A percentile compares a stretch with the other conserved stretches of the same genome.
These are phyloP conservation scores for Grosmannia serpens DNA, from an alignment of 2,329 filamentous ascomycete species.

Conservation along the genomic window DNA sequence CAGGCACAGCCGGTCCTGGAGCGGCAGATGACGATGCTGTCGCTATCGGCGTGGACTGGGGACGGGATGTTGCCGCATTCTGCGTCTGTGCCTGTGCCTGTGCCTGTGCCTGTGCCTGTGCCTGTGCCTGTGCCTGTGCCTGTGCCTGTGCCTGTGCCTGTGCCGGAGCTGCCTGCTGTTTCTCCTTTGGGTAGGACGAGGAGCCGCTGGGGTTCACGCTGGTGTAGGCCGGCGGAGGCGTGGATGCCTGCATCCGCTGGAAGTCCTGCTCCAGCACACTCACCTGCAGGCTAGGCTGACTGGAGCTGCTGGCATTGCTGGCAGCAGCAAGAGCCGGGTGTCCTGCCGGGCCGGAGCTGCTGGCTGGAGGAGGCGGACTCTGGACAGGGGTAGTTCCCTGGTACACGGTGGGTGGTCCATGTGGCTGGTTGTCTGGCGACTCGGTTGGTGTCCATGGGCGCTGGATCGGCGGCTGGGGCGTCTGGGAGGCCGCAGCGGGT, in stretches of 20 bases:
- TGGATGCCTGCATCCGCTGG: constrained; percentile 67
- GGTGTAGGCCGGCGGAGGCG: constrained; percentile 91
- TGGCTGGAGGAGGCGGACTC: constrained; percentile 48
- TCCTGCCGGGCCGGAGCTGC: constrained; percentile 4
- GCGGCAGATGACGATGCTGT: neutral
- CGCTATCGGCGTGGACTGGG: neutral
- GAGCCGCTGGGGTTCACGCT: constrained; percentile 50
- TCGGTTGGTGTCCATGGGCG: constrained; percentile 96
- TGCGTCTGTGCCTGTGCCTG: constrained; percentile 20
- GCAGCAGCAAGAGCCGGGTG: constrained; percentile 15
- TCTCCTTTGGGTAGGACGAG: constrained; percentile 71
- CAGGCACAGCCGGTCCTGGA: neutral
- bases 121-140: constrained; percentile 19
- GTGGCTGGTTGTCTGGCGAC: constrained; percentile 69
- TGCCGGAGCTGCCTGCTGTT: constrained; percentile 35
- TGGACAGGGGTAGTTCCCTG: constrained; percentile 68
- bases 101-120: constrained; percentile 14
- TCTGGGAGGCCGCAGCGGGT: neutral
- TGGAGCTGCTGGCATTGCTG: constrained; percentile 24
- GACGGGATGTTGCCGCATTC: neutral
- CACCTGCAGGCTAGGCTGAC: constrained; percentile 35
- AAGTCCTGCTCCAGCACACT: constrained; percentile 80
- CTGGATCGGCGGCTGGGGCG: constrained; percentile 14
- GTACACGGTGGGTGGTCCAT: constrained; percentile 84
- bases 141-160: neutral